A percentile compares a stretch with the other conserved stretches of the same genome.
These are phyloP conservation scores for Colletotrichum filicis DNA, from an alignment of 2,329 filamentous ascomycete species.

Conservation along the genomic window DNA sequence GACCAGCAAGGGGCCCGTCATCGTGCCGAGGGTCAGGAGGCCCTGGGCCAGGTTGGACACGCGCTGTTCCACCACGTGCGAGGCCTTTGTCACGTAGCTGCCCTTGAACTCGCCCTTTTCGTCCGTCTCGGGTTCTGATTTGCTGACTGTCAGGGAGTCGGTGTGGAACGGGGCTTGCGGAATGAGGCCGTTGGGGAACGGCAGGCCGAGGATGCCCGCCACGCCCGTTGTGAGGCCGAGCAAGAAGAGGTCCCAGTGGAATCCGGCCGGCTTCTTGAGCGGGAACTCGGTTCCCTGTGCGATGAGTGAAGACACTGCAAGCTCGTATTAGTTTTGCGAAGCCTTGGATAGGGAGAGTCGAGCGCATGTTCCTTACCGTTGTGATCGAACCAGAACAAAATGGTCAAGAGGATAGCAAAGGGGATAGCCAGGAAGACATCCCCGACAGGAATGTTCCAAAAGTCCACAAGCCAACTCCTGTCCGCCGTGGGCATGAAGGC, in stretches of 20 bases:
- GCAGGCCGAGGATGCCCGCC: slow-evolving; percentile 79
- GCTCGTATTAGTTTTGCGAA: not conserved
- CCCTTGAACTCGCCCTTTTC: slow-evolving; percentile 67
- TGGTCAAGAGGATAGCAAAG: slow-evolving; percentile 84
- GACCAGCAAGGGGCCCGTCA: slow-evolving; percentile 78
- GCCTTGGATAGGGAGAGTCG: not conserved
- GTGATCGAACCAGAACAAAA: slow-evolving; percentile 91
- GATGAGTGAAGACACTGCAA: slow-evolving; percentile 80
- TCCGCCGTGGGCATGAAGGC: slow-evolving; percentile 83
- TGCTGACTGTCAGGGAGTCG: slow-evolving; percentile 76
- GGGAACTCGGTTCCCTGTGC: slow-evolving; percentile 87
- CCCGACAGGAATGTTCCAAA: slow-evolving; percentile 79
- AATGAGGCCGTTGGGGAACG: slow-evolving; percentile 85
- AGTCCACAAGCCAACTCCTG: slow-evolving; percentile 80
- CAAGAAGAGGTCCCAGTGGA: slow-evolving; percentile 88
- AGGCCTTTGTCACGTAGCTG: slow-evolving; percentile 61
- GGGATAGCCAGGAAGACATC: slow-evolving; percentile 89
- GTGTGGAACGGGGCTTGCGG: slow-evolving; percentile 88
- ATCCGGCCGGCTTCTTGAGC: slow-evolving; percentile 82
- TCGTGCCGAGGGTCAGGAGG: slow-evolving; percentile 81
- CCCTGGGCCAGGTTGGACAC: slow-evolving; percentile 83
- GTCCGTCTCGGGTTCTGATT: slow-evolving; percentile 61
- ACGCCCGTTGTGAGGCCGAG: slow-evolving; percentile 82
- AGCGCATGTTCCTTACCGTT: slow-evolving; percentile 67
- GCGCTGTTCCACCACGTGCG: slow-evolving; percentile 81